Evolutionary conservation across 495 filamentous ascomycete species (phyloP), one percentile per base, ranked within the genome.

Genomic region (Neurospora hispaniola): DNA sequence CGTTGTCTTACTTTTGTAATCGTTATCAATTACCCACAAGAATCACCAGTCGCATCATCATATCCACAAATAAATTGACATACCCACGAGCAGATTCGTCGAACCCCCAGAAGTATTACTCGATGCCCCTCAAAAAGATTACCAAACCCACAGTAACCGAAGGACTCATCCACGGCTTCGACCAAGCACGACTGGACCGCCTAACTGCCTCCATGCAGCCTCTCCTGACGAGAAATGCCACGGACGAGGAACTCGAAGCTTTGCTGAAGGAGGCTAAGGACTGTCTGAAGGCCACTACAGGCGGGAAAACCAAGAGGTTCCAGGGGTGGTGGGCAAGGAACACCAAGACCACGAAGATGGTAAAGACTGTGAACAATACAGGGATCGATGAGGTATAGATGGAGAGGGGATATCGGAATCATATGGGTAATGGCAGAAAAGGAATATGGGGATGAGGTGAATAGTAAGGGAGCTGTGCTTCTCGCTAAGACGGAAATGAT

Each of bases 131-230:
- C 54, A 62, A 62, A 35, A 62, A 35, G 54, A 62, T 11, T 5
- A 38, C 71, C 39, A 71, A 73, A 38, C 43, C 70, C 6, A 70
- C 70, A 16, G 48, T 70, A 3, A 70, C 54, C 5, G 72, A 71
- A 3, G 42, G n/a, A 2, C 14, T 66, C 39, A 16, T 71, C 23
- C 72, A 35, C 66, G 46, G 40, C 69, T 71, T 73, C 18, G 69
- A 71, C 16, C 44, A 41, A 42, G 69, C 18, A 16, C 38, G 70
- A 8, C 70, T 74, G 14, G 73, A 72, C 12, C 44, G 70, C 40
- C 27, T 74, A 6, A 35, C 41, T 38, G 66, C 71, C 48, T 66
- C 44, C 27, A 71, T 74, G 46, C 73, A 74, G 41, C 73, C 73
- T 4, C 46, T 74, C 70, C 48, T 74, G 40, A 68, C 44, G 2